Percentiles rank a stretch among this genome's conserved stretches.
Evolutionary conservation across 1,284 basidiomycete genomes (phyloP).

Genomic region (Cerioporus squamosus): DNA sequence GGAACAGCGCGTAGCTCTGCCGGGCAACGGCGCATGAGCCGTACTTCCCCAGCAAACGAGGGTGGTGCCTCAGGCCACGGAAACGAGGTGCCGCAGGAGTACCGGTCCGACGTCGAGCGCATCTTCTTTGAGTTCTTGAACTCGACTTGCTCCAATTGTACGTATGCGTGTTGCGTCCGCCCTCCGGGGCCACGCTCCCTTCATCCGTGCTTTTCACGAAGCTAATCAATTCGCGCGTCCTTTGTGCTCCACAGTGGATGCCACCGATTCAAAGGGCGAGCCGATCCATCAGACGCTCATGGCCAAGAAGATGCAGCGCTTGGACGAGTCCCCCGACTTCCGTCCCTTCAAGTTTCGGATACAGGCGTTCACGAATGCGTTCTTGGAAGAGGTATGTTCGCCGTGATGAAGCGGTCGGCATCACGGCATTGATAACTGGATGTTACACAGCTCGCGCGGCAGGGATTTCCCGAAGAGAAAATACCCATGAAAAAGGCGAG

Average conservation of each 20-base stretch:
- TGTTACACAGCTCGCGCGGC: constrained; percentile 63
- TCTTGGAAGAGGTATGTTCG: constrained; percentile 82
- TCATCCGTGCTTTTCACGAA: constrained; percentile 1
- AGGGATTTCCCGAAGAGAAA: constrained; percentile 85
- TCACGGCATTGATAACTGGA: constrained; percentile 15
- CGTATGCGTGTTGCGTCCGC: constrained; percentile 37
- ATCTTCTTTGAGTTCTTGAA: constrained; percentile 94
- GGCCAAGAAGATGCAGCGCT: constrained; percentile 97
- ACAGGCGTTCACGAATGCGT: constrained; percentile 97
- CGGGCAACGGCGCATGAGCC: constrained; percentile 33
- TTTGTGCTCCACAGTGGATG: constrained; percentile 70
- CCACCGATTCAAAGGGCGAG: constrained; percentile 93
- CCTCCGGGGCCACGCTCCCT: constrained; percentile 2
- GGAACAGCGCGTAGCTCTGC: constrained; percentile 28
- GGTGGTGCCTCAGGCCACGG: constrained; percentile 39
- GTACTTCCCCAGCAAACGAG: constrained; percentile 35
- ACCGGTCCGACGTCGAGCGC: constrained; percentile 82
- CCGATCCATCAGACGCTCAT: constrained; percentile 98
- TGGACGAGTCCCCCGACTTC: constrained; percentile 96
- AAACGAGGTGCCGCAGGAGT: constrained; percentile 81
- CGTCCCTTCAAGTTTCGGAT: constrained; percentile 99
- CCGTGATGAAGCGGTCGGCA: constrained; percentile 5
- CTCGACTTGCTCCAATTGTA: constrained; percentile 89
- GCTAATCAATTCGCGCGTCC: constrained; percentile 17
- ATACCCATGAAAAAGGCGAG: constrained; percentile 87